Conservation (phyloP, 192 early-diverging fungal genomes). For the Rhizophagus sp. region DNA sequence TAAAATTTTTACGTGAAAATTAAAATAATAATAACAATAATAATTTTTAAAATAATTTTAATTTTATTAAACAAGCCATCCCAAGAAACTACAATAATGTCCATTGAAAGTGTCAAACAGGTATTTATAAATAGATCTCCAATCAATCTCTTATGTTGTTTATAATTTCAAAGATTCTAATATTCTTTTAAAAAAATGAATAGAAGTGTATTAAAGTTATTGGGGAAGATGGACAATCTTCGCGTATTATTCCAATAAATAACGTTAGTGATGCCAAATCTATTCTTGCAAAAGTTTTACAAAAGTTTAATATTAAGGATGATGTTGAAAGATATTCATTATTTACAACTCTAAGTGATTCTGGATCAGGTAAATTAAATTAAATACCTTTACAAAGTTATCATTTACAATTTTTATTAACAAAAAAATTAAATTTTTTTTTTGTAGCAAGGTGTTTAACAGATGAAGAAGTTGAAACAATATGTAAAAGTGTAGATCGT, state of each 20-base stretch:
- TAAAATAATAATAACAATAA: background rate
- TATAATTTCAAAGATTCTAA: too few relatives aligned
- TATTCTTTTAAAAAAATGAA: background rate
- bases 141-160: too few relatives aligned
- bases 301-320: conserved; percentile 83
- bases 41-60: background rate
- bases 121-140: conserved; percentile 15
- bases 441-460: conserved; percentile 57
- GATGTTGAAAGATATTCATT: conserved; percentile 72
- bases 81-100: conserved; percentile 53
- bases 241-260: conserved; percentile 76
- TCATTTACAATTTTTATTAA: background rate
- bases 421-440: conserved; percentile 8
- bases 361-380: conserved; percentile 59
- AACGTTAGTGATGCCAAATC: conserved; percentile 64
- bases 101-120: conserved; percentile 57
- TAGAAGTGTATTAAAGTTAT: conserved; percentile 74
- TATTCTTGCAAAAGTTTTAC: conserved; percentile 71
- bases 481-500: conserved; percentile 69
- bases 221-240: conserved; percentile 73
- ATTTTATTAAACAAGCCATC: background rate
- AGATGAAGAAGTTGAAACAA: conserved; percentile 76
- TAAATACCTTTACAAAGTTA: background rate
- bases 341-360: conserved; percentile 71
- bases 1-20: too few relatives aligned